These are phyloP conservation scores for Cyclotella choctawhatcheeana DNA, from an alignment of 108 stramenopile species.

Conservation along the genomic window DNA sequence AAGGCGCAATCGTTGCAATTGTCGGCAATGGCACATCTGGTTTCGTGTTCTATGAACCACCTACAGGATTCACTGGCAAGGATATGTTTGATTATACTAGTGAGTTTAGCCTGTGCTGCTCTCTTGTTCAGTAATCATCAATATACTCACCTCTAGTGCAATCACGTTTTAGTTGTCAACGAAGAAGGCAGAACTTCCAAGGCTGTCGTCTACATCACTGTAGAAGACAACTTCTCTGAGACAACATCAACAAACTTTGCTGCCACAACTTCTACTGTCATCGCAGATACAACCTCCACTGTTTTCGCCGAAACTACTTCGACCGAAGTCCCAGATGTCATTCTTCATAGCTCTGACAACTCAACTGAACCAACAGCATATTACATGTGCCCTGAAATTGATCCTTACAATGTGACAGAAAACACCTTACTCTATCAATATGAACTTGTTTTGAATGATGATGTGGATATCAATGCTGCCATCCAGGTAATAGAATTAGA, in stretches of 20 bases:
- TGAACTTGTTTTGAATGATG: neutral
- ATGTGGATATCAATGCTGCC: neutral
- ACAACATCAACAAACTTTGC: neutral
- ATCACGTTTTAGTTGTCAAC: slow-evolving; percentile 5
- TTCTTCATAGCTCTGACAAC: neutral
- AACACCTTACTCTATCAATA: slow-evolving; percentile 15
- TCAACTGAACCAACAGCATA: neutral
- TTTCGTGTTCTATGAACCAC: slow-evolving; percentile 16
- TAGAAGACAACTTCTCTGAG: neutral
- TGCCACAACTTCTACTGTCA: neutral
- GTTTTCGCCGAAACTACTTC: neutral
- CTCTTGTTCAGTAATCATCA: neutral
- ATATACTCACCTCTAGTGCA: neutral
- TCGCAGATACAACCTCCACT: neutral
- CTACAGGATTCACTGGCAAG: slow-evolving; percentile 6
- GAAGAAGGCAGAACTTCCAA: neutral
- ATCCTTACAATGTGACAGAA: slow-evolving; percentile 1
- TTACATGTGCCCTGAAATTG: slow-evolving; percentile 12
- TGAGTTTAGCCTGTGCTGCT: slow-evolving; percentile 13
- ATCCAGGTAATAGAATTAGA: slow-evolving; percentile 16
- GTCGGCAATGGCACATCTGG: neutral
- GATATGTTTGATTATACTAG: slow-evolving; percentile 15
- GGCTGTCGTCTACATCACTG: slow-evolving; percentile 10
- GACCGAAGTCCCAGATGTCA: neutral
- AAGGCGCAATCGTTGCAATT: slow-evolving; percentile 15